A percentile compares a stretch with the other conserved stretches of the same genome.
These are phyloP conservation scores for Exserohilum rostratum DNA, from an alignment of 2,329 filamentous ascomycete genomes.

Conservation along the genomic window DNA sequence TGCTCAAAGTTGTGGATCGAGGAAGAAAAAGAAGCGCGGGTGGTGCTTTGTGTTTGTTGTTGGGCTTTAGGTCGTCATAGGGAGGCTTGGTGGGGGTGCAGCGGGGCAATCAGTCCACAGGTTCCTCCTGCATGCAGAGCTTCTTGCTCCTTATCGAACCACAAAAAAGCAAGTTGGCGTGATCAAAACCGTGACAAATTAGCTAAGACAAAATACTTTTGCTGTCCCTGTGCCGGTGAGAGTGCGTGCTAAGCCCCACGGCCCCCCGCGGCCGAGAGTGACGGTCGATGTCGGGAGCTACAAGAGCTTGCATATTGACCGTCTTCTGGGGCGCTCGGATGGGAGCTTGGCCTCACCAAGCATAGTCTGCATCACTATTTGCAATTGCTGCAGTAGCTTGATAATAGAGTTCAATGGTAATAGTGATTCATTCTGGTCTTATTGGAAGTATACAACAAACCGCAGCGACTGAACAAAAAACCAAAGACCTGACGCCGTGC, in stretches of 20 bases:
- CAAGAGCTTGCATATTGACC: background rate
- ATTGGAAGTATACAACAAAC: slow-evolving; percentile 4
- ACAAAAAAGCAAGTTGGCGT: slow-evolving; percentile 29
- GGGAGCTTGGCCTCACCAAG: background rate
- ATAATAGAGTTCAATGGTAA: background rate
- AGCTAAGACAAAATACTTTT: slow-evolving; percentile 14
- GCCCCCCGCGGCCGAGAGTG: slow-evolving; percentile 34
- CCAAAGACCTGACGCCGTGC: slow-evolving; percentile 22
- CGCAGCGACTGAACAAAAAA: slow-evolving; percentile 9
- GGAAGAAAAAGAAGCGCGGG: slow-evolving; percentile 14
- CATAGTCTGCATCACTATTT: background rate
- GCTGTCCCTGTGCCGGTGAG: background rate
- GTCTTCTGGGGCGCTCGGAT: background rate
- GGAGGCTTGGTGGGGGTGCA: slow-evolving; percentile 27
- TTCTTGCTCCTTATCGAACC: slow-evolving; percentile 31
- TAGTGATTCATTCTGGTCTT: slow-evolving; percentile 7
- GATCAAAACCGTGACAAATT: slow-evolving; percentile 12
- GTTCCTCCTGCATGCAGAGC: slow-evolving; percentile 14
- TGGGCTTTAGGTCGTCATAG: slow-evolving; percentile 30
- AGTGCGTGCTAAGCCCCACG: slow-evolving; percentile 5
- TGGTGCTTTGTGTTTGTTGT: slow-evolving; percentile 26
- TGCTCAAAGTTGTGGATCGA: slow-evolving; percentile 20
- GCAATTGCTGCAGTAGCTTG: background rate
- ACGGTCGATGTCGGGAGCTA: slow-evolving; percentile 2
- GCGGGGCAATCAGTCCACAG: slow-evolving; percentile 20